These are phyloP conservation scores for Tetrahymena elliotti DNA, from an alignment of 73 alveolate species.

Conservation along the genomic window DNA sequence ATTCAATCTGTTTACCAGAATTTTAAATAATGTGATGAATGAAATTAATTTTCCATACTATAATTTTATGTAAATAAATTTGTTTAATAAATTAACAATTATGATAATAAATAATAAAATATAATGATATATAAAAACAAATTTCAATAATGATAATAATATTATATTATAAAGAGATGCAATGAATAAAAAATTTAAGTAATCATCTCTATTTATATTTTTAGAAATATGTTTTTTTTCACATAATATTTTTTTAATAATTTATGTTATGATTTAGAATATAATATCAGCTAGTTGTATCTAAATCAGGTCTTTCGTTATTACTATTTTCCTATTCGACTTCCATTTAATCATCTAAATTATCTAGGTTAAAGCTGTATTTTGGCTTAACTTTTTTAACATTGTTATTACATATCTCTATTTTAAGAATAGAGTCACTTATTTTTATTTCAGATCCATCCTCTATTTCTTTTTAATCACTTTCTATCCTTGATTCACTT, in stretches of 20 bases:
- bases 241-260: no score
- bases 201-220: background rate
- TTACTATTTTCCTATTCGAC: background rate
- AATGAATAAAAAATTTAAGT: no score
- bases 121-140: no score
- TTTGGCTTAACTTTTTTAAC: background rate
- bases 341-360: background rate
- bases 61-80: no score
- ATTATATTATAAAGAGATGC: no score
- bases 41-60: no score
- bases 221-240: no score
- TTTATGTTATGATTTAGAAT: background rate
- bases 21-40: no score
- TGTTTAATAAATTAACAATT: no score
- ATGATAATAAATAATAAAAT: no score
- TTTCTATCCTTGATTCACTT: background rate
- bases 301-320: background rate
- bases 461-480: background rate
- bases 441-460: slow-evolving; percentile 21
- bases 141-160: no score
- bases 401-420: background rate
- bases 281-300: background rate
- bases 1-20: no score
- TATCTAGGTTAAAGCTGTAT: background rate
- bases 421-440: slow-evolving; percentile 4